phyloP scores from a whole-genome alignment of 2,329 filamentous ascomycete species.

The Alternaria sp. region DNA sequence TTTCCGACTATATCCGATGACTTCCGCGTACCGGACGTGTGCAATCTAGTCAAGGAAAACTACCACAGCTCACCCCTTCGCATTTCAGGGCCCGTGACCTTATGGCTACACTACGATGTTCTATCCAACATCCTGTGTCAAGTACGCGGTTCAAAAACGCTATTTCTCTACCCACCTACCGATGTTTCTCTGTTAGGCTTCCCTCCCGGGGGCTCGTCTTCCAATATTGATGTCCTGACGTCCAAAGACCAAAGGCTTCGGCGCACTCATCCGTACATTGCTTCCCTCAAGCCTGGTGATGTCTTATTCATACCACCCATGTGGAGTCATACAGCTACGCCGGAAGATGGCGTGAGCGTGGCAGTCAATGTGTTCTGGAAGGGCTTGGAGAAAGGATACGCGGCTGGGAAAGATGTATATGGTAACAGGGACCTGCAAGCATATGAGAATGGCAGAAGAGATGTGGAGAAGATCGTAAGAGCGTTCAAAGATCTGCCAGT shows the following conservation, averaged over 20 bases:
- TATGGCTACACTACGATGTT: constrained; percentile 93
- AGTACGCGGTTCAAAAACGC: constrained; percentile 72
- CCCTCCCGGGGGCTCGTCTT: constrained; percentile 79
- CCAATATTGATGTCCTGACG: constrained; percentile 73
- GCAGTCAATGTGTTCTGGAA: constrained; percentile 92
- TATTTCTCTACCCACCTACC: constrained; percentile 78
- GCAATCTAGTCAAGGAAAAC: constrained; percentile 58
- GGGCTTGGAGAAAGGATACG: constrained; percentile 70
- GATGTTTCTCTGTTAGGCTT: constrained; percentile 75
- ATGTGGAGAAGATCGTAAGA: constrained; percentile 70
- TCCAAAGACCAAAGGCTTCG: constrained; percentile 28
- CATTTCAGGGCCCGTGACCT: constrained; percentile 78
- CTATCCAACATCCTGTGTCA: constrained; percentile 90
- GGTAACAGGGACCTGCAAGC: constrained; percentile 84
- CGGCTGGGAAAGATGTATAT: constrained; percentile 80
- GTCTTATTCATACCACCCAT: constrained; percentile 80
- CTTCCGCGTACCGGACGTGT: constrained; percentile 67
- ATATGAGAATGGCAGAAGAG: constrained; percentile 80
- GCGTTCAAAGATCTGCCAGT: constrained; percentile 69
- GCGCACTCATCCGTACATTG: constrained; percentile 68
- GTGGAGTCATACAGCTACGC: constrained; percentile 79
- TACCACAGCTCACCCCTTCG: constrained; percentile 80
- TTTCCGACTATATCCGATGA: constrained; percentile 73
- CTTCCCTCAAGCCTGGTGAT: constrained; percentile 71
- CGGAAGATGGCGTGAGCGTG: constrained; percentile 63